Evolutionary conservation across 805 yeast species (phyloP), one percentile per base, ranked within the genome.

Genomic region (Nakazawaea molendinolei): DNA sequence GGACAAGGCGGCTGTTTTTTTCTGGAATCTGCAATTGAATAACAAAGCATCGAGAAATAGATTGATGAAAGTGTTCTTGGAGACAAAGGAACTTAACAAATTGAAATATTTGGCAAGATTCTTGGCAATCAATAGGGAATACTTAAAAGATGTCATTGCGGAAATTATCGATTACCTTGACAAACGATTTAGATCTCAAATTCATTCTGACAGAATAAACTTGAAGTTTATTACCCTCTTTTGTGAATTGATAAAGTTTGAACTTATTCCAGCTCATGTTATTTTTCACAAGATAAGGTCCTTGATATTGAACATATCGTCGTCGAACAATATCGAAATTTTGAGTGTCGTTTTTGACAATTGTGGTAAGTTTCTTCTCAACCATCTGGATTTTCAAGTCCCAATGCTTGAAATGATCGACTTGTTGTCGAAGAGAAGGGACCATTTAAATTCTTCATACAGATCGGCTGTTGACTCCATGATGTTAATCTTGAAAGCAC

Each of bases 231-330:
- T 84, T 24, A 64, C 69, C 16, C 80, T 83, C 46, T 77, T 84
- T 45, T 62, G 76, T 33, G 96, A 89, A 49, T 61, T 87, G 59
- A 73, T 81, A 22, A 86, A 84, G 51, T 87, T 87, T 53, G 75
- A 71, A 45, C 55, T 86, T 42, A 64, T 86, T 12, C 90, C 95
- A 0, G 60, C 67, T n/a, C 79, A 76, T 53, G 66, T 79, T 40
- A 63, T 79, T 9, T 81, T 86, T 51, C 89, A 86, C 54, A 82
- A 80, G 50, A 67, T 87, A 31, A 66, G 86, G 47, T 58, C 68
- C 2, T 58, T 85, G 44, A 71, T 82, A 2, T 48, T 74, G 37
- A 69, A 71, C 35, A 49, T 69, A 14, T 63, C 69, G 5, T 63
- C 68, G 0, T 67, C 76, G 7, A 69, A 71, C 42, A 84, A 81